Evolutionary conservation across 1,284 basidiomycete genomes (phyloP).

Genomic region (Ustilago shanxiensis): DNA sequence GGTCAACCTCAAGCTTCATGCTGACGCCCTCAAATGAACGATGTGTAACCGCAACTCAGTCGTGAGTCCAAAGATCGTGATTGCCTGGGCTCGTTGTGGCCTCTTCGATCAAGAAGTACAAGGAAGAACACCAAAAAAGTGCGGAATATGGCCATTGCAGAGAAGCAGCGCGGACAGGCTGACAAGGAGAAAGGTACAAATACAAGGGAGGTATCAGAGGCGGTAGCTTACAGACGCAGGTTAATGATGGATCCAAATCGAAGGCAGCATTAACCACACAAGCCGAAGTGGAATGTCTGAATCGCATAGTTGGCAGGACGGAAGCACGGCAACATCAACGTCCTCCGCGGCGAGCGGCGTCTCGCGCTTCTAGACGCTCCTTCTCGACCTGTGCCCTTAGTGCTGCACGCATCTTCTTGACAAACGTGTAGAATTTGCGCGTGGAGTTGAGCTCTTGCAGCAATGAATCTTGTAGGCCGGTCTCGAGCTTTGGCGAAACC

Average conservation of each 20-base stretch:
- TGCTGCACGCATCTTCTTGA: conserved; percentile 53
- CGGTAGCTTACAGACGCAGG: neutral
- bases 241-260: neutral
- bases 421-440: conserved; percentile 57
- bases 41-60: too few relatives aligned
- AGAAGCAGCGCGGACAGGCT: neutral
- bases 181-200: conserved; percentile 22
- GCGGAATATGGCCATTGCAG: neutral
- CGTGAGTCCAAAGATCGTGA: too few relatives aligned
- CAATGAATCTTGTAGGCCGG: conserved; percentile 39
- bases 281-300: neutral
- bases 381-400: conserved; percentile 43
- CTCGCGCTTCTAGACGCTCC: conserved; percentile 47
- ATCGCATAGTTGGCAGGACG: too few relatives aligned
- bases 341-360: conserved; percentile 32
- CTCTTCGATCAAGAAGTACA: too few relatives aligned
- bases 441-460: conserved; percentile 52
- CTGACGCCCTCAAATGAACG: too few relatives aligned
- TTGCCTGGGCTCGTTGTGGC: too few relatives aligned
- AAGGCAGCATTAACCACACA: neutral
- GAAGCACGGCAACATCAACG: conserved; percentile 10
- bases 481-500: conserved; percentile 36
- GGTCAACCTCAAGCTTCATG: neutral
- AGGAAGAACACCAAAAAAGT: too few relatives aligned
- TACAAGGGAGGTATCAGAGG: conserved; percentile 34